Evolutionary conservation across 78 protist species (phyloP).

Genomic region (Planoprotostelium fungivorum): DNA sequence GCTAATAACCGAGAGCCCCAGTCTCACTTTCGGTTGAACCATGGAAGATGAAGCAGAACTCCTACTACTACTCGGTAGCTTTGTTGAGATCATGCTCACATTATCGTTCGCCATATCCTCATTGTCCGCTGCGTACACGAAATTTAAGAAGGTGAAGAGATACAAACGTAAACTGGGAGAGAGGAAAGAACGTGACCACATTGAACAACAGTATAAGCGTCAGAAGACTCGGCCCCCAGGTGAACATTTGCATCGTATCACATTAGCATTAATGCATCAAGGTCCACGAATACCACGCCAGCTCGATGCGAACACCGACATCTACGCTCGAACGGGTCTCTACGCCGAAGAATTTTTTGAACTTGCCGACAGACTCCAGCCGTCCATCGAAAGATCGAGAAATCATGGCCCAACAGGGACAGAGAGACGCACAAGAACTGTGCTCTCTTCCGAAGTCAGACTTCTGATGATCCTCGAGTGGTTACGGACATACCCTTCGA

Average conservation of each 20-base stretch:
- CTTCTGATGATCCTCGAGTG: background rate
- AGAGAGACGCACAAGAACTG: background rate
- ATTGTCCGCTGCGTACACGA: background rate
- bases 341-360: background rate
- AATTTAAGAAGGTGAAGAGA: background rate
- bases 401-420: background rate
- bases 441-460: background rate
- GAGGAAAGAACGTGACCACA: background rate
- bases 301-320: background rate
- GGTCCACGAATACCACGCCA: background rate
- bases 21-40: too few species aligned
- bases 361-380: background rate
- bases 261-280: background rate
- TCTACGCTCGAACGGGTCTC: background rate
- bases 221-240: background rate
- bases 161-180: background rate
- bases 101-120: too few species aligned
- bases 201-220: background rate
- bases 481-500: background rate
- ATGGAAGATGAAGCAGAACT: too few species aligned
- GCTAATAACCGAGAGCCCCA: too few species aligned
- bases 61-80: too few species aligned
- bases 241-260: background rate
- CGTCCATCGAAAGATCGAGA: background rate
- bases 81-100: too few species aligned